Conservation (phyloP, 495 filamentous ascomycete genomes). For the Barbatosphaeria neglecta region DNA sequence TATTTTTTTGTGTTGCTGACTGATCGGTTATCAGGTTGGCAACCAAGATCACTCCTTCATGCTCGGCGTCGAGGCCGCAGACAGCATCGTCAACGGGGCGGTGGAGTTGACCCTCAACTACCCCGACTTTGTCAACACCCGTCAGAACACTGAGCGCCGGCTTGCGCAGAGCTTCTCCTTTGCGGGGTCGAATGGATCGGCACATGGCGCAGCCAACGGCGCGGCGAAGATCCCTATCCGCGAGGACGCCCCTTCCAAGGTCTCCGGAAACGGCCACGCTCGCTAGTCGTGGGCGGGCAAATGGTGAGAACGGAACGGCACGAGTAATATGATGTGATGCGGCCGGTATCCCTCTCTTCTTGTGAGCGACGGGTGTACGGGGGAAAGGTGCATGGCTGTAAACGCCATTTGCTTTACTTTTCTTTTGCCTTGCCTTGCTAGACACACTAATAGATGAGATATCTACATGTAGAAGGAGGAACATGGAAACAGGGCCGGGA, state of each 20-base stretch:
- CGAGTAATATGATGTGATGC: background rate
- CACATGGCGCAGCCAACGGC: slow-evolving; percentile 5
- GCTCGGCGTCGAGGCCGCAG: slow-evolving; percentile 93
- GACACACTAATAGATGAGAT: too few species aligned
- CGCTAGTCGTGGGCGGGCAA: slow-evolving; percentile 14
- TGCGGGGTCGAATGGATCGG: background rate
- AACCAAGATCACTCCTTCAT: slow-evolving; percentile 99
- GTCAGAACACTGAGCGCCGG: slow-evolving; percentile 79
- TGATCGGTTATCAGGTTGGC: slow-evolving; percentile 26
- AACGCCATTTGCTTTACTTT: background rate
- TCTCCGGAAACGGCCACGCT: slow-evolving; percentile 13
- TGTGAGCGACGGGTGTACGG: too few species aligned
- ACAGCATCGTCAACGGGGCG: slow-evolving; percentile 88
- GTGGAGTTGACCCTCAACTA: slow-evolving; percentile 97
- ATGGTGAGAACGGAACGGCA: background rate
- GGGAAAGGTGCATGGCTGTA: background rate
- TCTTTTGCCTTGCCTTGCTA: too few species aligned
- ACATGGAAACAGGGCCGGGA: too few species aligned
- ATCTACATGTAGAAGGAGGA: too few species aligned
- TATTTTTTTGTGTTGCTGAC: background rate
- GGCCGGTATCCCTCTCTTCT: too few species aligned
- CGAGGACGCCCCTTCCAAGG: slow-evolving; percentile 21
- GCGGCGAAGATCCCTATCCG: slow-evolving; percentile 22
- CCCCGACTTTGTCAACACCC: slow-evolving; percentile 93
- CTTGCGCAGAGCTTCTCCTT: slow-evolving; percentile 55